These are phyloP conservation scores for Penicillium manginii DNA, from an alignment of 495 filamentous ascomycete species.

Conservation along the genomic window DNA sequence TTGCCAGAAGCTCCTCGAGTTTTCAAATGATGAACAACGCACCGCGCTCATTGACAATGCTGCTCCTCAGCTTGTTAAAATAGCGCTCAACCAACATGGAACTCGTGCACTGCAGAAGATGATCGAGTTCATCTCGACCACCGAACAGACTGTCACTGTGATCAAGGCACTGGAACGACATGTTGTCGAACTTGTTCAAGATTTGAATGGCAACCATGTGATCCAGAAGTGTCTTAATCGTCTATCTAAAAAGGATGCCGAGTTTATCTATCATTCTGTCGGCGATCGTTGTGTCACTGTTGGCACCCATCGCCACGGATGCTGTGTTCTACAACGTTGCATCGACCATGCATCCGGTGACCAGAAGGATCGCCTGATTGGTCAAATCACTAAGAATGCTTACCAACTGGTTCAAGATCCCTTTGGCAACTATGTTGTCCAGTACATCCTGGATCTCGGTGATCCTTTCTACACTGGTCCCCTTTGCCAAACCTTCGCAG, in stretches of 20 bases:
- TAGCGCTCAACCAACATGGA: constrained; percentile 95
- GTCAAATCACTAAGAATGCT: constrained; percentile 80
- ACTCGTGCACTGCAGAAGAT: constrained; percentile 97
- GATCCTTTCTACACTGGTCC: constrained; percentile 83
- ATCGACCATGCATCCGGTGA: constrained; percentile 92
- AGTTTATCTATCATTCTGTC: constrained; percentile 96
- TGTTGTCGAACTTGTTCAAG: constrained; percentile 92
- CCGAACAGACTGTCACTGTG: constrained; percentile 77
- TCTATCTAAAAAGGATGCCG: constrained; percentile 74
- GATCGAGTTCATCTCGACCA: constrained; percentile 92
- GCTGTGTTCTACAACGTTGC: constrained; percentile 96
- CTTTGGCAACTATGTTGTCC: constrained; percentile 97
- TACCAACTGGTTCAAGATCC: constrained; percentile 89
- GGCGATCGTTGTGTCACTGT: constrained; percentile 83
- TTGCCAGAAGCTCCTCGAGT: constrained; percentile 95
- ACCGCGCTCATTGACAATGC: constrained; percentile 91
- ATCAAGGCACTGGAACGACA: constrained; percentile 74
- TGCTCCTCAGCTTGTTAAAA: constrained; percentile 79
- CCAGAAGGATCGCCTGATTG: constrained; percentile 85
- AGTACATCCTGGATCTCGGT: constrained; percentile 94
- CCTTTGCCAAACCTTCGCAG: constrained; percentile 74
- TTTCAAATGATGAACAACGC: constrained; percentile 89
- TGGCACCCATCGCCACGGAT: constrained; percentile 96
- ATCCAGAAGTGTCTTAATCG: constrained; percentile 99
- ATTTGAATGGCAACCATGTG: constrained; percentile 97